Evolutionary conservation across 441 rosid genomes (phyloP).

Genomic region (Pelargonium citronellum): DNA sequence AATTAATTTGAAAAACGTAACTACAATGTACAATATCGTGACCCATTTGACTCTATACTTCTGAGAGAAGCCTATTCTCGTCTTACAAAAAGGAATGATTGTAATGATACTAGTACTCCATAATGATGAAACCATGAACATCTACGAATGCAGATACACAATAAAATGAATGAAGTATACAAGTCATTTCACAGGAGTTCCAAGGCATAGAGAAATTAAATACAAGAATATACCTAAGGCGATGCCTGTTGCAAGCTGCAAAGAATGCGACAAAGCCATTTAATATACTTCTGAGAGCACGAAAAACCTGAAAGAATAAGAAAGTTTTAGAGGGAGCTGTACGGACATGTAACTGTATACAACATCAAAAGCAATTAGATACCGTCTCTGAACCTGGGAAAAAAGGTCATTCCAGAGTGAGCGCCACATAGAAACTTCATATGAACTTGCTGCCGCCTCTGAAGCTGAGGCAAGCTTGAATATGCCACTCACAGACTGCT

Average conservation of each 20-base stretch:
- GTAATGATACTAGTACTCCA: not conserved
- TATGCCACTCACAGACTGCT: slow-evolving; percentile 45
- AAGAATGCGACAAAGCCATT: slow-evolving; percentile 86
- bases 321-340: slow-evolving; percentile 8
- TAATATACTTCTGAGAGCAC: slow-evolving; percentile 79
- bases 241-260: slow-evolving; percentile 90
- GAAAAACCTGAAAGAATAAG: slow-evolving; percentile 58
- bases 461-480: slow-evolving; percentile 58
- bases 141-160: not conserved
- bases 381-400: slow-evolving; percentile 58
- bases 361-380: slow-evolving; percentile 8
- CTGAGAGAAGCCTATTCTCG: not conserved
- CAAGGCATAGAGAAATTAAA: not conserved
- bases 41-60: not conserved
- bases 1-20: not conserved
- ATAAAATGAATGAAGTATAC: not conserved
- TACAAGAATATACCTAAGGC: slow-evolving; percentile 58
- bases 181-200: not conserved
- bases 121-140: not conserved
- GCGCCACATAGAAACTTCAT: slow-evolving; percentile 77
- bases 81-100: not conserved
- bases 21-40: too few species aligned
- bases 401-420: slow-evolving; percentile 94
- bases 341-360: slow-evolving; percentile 12
- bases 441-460: slow-evolving; percentile 44